Base-by-base conservation (phyloP, 306 rosid genomes). In the Lathyrus aphaca region DNA sequence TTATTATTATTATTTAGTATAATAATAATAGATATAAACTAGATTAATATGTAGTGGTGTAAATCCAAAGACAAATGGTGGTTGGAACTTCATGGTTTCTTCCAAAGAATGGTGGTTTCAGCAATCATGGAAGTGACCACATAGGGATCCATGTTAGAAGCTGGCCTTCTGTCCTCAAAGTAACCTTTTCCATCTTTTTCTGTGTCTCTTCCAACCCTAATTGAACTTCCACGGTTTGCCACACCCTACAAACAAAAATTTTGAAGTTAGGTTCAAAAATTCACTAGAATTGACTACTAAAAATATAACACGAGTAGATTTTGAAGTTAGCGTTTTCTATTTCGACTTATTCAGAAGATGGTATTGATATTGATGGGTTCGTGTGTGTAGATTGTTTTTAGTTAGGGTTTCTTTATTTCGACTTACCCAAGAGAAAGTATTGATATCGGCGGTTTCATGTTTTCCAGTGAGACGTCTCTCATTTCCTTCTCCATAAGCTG, bases 111-210 rank as follows among this genome's bases (percentile, higher is more conserved):
- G 69, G 95, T 88, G 9, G 95, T 86, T 17, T 88, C 91, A 7
- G 89, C 91, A 10, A 88, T 80, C 87, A 86, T 68, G 64, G 95
- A 88, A 48, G 95, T 86, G 18, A 88, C 95, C 2, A 88, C 82
- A 63, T 88, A 88, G 0, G 95, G 95, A 68, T 88, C 91, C 95
- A 88, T 88, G 56, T 86, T 88, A 32, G 91, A 88, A 37, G 95
- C 81, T 3, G 95, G 95, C 89, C 95, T 88, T 74, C 95, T 74
- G 51, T 88, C 95, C 71, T 88, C 89, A 68, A 88, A 88, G 71
- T 88, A 88, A 5, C 91, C 95, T 79, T 84, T 86, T 0, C 86
- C 95, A 1, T 55, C 58, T 53, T 80, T 70, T 79, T 88, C 91
- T 3, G 91, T 88, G 35, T 86, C 95, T 40, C 95, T 86, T 15